A percentile compares a stretch with the other conserved stretches of the same genome.
Evolutionary conservation across 495 filamentous ascomycete species (phyloP).

Genomic region (Aspergillus affinis): DNA sequence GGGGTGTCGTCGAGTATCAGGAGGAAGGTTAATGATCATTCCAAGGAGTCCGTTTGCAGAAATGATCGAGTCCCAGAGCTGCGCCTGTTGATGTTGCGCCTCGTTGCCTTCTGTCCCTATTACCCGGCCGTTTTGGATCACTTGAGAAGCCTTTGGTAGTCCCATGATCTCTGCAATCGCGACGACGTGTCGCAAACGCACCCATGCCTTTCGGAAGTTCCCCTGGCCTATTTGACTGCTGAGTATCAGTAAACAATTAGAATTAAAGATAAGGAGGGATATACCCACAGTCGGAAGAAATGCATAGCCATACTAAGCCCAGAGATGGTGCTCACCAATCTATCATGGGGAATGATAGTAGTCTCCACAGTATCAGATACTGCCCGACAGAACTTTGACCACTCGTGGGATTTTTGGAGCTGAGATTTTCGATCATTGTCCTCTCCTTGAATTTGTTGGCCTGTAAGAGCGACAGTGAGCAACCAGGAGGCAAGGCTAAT

Average conservation of each 20-base stretch:
- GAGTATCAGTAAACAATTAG: background rate
- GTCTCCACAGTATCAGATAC: constrained; percentile 25
- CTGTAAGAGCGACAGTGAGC: constrained; percentile 24
- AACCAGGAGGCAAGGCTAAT: constrained; percentile 26
- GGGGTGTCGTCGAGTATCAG: constrained; percentile 22
- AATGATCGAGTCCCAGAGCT: constrained; percentile 32
- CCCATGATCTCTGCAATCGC: constrained; percentile 32
- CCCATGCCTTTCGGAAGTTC: constrained; percentile 29
- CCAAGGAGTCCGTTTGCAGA: constrained; percentile 27
- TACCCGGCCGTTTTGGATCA: constrained; percentile 10
- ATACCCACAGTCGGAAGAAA: constrained; percentile 27
- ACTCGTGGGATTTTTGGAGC: constrained; percentile 3
- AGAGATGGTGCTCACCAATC: constrained; percentile 18
- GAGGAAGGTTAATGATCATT: constrained; percentile 31
- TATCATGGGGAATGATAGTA: constrained; percentile 22
- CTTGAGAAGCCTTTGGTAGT: constrained; percentile 19
- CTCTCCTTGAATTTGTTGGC: constrained; percentile 21
- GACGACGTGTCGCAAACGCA: constrained; percentile 24
- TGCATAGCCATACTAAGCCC: constrained; percentile 24
- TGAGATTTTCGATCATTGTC: background rate
- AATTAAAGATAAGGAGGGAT: background rate
- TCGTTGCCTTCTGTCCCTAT: constrained; percentile 7
- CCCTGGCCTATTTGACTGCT: constrained; percentile 26
- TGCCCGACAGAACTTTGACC: constrained; percentile 11
- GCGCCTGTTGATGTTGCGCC: constrained; percentile 11